Base-by-base conservation (phyloP, 2,329 filamentous ascomycete species). In the Fusarium liriodendri region DNA sequence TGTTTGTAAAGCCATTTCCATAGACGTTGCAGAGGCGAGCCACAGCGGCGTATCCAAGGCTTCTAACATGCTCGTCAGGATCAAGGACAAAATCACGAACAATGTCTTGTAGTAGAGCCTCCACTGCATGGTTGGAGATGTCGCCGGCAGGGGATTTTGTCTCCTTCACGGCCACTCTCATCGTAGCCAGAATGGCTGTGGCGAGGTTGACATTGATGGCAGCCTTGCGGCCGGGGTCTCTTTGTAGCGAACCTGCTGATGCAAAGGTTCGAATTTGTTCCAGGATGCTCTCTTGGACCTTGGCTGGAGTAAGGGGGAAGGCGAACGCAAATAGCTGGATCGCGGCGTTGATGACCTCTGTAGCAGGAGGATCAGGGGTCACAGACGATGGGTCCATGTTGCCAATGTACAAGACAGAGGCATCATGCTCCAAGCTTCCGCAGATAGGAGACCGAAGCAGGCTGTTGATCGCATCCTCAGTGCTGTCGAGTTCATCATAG, bases 211-310 rank as follows among this genome's bases (percentile, higher is more conserved):
- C 93, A 69, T 92, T 93, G 83, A 99, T 95, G 3, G 97, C 97
- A 35, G 95, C 93, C 81, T 94, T 97, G 61, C 96, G 90, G 7
- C 95, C 95, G 2, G 93, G 93, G 77, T 98, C 97, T 72, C 97
- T 90, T 75, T 96, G 94, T 25, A 98, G 85, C 59, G 90, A 91
- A 1, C 91, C 90, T 2, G 95, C 93, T 1, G 94, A 93, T n/a
- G 97, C 87, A 79, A 97, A 97, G 0, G 94, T 97, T 18, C 94
- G 93, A 57, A 98, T 92, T 80, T 99, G 97, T 82, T 99, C 97
- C 11, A 99, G 85, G 57, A 97, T 94, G 79, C 96, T 98, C 82
- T 99, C 97, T 79, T 99, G 97, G 4, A 99, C 94, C 79, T 96
- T 98, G 5, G 94, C 89, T 0, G 94, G 93, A 54, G 97, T 97